Evolutionary conservation across 805 yeast species (phyloP), one percentile per base, ranked within the genome.

Genomic region (Hanseniaspora meyeri): DNA sequence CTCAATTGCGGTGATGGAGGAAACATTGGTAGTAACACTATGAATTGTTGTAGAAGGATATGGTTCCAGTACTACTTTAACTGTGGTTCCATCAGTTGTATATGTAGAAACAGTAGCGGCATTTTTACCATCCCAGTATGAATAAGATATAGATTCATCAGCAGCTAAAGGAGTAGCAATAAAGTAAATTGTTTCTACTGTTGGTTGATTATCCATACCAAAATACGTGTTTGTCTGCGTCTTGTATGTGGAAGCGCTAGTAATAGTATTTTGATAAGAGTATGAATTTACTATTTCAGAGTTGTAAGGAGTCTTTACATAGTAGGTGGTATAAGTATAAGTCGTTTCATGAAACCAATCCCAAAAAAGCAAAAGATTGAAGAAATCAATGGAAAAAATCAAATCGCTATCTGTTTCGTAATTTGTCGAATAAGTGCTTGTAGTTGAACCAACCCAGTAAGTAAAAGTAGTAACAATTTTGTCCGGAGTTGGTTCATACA

Each of bases 1-100:
- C 7, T 17, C 17, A 32, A 46, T n/a, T 32, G 38, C 39, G 19
- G 40, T 32, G 4, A 46, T 34, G 8, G 27, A 46, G 11, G 49
- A 40, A 17, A 46, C 49, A 46, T 46, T 11, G 6, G 49, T 46
- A 11, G 39, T 46, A 9, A 46, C 49, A 16, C 19, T 34, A 14
- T 46, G 49, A 34, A 46, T 32, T 10, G 49, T 34, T 32, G 49
- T 46, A 17, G 17, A 17, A 14, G 36, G 7, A 14, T 46, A 32
- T 5, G 11, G 79, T 72, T 1, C 31, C 16, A 34, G 34, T 9
- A 46, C 49, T 19, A 46, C 49, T 19, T 17, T n/a, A 19, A 46
- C 49, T 19, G 65, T 39, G 16, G 16, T 29, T 12, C 42, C 52
- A 39, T 24, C 11, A 4, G 52, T 29, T 14, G 52, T 42, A 49